Percentiles rank a stretch among this genome's conserved stretches.
phyloP scores from a whole-genome alignment of 148 eudicot species.

The Amaranthus palmeri region DNA sequence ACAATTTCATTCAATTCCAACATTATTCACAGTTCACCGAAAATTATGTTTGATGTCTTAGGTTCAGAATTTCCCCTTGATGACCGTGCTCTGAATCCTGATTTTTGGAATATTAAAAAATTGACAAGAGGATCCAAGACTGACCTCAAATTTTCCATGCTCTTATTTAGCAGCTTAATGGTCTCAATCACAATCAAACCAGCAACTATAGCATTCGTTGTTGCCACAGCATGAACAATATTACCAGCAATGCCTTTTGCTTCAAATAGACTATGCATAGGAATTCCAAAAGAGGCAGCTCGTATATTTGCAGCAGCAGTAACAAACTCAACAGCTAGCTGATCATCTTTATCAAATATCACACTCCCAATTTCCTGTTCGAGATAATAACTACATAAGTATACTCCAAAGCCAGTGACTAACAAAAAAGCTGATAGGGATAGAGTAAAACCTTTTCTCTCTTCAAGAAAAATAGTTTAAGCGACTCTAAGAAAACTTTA shows the following conservation, averaged over 20 bases:
- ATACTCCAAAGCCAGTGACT: conserved; percentile 5
- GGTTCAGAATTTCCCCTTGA: not conserved
- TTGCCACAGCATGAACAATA: conserved; percentile 98
- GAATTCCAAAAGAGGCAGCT: conserved; percentile 86
- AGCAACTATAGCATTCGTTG: conserved; percentile 91
- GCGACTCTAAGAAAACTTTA: conserved; percentile 67
- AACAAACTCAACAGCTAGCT: conserved; percentile 91
- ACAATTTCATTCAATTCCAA: not conserved
- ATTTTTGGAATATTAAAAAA: not conserved
- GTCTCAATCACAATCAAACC: conserved; percentile 96
- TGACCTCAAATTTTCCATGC: conserved; percentile 58
- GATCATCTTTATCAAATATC: conserved; percentile 91
- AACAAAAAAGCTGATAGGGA: not conserved
- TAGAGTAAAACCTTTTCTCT: conserved; percentile 60
- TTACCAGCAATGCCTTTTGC: conserved; percentile 99
- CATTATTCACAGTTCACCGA: not conserved
- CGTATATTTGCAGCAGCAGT: conserved; percentile 97
- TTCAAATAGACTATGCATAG: conserved; percentile 94
- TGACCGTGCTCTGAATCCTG: not conserved
- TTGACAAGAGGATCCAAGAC: conserved; percentile 13
- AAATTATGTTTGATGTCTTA: not conserved
- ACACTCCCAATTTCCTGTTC: conserved; percentile 83
- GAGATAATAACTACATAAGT: conserved; percentile 2
- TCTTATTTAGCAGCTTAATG: conserved; percentile 79
- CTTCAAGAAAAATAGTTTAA: conserved; percentile 57